These are phyloP conservation scores for Trichoderma sp. DNA, from an alignment of 2,329 filamentous ascomycete species.

Conservation along the genomic window DNA sequence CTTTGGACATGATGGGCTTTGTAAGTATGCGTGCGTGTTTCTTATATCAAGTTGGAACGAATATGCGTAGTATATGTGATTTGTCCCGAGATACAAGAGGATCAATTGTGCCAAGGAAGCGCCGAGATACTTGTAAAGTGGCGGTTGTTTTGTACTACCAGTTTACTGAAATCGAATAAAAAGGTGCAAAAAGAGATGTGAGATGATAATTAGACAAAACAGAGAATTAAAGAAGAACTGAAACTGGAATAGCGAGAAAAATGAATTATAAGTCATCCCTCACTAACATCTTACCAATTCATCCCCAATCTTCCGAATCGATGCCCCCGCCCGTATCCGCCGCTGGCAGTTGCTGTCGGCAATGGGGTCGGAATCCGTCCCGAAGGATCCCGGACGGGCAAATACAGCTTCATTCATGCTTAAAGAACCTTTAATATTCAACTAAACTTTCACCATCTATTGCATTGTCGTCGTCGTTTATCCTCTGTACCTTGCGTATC, in stretches of 20 bases:
- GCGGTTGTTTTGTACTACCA: neutral
- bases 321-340: constrained; percentile 18
- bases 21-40: neutral
- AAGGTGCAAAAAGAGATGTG: neutral
- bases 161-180: neutral
- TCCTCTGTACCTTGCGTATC: neutral
- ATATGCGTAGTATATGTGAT: neutral
- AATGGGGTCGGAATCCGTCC: constrained; percentile 9
- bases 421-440: neutral
- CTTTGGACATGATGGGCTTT: constrained; percentile 41
- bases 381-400: neutral
- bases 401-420: neutral
- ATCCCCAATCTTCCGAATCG: neutral
- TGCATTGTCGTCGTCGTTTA: neutral
- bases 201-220: neutral
- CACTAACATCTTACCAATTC: neutral
- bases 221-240: neutral
- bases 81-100: neutral
- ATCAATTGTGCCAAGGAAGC: neutral
- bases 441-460: too few relatives aligned
- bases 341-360: constrained; percentile 28
- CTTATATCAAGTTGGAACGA: neutral
- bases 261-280: neutral
- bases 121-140: neutral
- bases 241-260: neutral